Evolutionary conservation across 257 asterid species (phyloP), one percentile per base, ranked within the genome.

Genomic region (Fraxinus americana): DNA sequence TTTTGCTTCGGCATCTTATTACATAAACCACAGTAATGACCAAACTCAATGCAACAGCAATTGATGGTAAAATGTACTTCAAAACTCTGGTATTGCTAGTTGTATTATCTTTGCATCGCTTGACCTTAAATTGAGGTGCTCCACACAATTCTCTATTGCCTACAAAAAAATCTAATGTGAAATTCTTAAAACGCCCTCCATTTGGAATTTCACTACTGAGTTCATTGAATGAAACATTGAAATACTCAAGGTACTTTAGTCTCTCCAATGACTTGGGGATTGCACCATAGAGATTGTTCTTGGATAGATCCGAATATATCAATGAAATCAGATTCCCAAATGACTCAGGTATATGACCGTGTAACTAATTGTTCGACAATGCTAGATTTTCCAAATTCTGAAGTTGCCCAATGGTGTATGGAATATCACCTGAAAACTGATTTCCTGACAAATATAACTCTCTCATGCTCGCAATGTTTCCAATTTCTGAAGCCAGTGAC

Each of bases 311-410:
- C 38, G 65, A 39, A 11, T 74, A 19, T 11, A 59, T 2, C 57
- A 74, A 57, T n/a, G 70, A 17, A 16, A 23, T 25, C 45, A 82
- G 38, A 39, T 68, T 21, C 1, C 45, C 70, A 38, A 82, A 57
- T 0, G n/a, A 27, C 8, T 77, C 21, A 9, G 85, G 85, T 36
- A 77, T 67, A 11, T 45, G 48, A 16, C 82, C 82, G 32, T 69
- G 25, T 2, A 82, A 78, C 72, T 10, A 39, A 61, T 82, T 82
- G 34, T 6, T 54, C 14, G 85, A 82, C 63, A 82, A 57, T 2
- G 52, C 39, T 29, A 77, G 82, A 45, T 0, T 32, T 12, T 52
- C 76, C 57, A 82, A 68, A 17, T 1, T 17, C 57, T 39, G 74
- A 11, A 82, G 82, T 38, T 68, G 67, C 8, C 76, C 76, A 9